These are phyloP conservation scores for Gracilaria gracilis DNA, from an alignment of 23 red algal genomes.

Conservation along the genomic window DNA sequence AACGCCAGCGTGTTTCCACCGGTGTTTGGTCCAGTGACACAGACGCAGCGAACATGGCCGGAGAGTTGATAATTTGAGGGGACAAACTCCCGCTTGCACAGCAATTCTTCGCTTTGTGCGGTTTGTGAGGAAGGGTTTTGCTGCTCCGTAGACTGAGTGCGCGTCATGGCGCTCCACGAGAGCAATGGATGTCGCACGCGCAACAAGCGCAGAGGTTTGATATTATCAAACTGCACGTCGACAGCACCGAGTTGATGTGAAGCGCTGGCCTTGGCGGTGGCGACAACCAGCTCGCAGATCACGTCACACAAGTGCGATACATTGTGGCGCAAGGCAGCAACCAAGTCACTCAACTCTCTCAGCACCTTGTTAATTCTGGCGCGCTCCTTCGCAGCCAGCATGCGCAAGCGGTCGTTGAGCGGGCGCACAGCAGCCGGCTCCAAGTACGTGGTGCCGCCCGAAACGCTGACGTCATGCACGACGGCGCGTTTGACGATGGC, in stretches of 20 bases:
- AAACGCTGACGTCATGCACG: conserved; percentile 88
- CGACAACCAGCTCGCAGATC: conserved; percentile 69
- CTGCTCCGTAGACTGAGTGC: background rate
- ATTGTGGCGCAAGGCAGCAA: conserved; percentile 51
- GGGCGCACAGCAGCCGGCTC: conserved; percentile 79
- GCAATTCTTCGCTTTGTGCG: background rate
- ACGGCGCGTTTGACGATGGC: conserved; percentile 57
- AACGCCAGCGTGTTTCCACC: conserved; percentile 94
- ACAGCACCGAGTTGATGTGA: conserved; percentile 57
- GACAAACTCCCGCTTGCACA: conserved; percentile 57
- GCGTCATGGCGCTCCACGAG: conserved; percentile 55
- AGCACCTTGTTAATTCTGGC: conserved; percentile 65
- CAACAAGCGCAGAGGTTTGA: conserved; percentile 39
- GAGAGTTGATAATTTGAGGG: conserved; percentile 79
- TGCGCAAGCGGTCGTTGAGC: conserved; percentile 65
- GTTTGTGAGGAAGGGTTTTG: no score
- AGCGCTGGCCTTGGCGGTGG: conserved; percentile 77
- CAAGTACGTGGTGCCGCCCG: conserved; percentile 84
- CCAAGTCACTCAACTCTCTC: conserved; percentile 52
- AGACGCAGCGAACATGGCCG: conserved; percentile 61
- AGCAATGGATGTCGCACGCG: conserved; percentile 88
- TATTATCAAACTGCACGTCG: conserved; percentile 65
- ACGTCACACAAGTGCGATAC: conserved; percentile 28
- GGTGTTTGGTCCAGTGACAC: conserved; percentile 93
- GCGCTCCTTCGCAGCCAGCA: conserved; percentile 75